These are phyloP conservation scores for Calocera viscosa DNA, from an alignment of 768 basidiomycete genomes.

Conservation along the genomic window DNA sequence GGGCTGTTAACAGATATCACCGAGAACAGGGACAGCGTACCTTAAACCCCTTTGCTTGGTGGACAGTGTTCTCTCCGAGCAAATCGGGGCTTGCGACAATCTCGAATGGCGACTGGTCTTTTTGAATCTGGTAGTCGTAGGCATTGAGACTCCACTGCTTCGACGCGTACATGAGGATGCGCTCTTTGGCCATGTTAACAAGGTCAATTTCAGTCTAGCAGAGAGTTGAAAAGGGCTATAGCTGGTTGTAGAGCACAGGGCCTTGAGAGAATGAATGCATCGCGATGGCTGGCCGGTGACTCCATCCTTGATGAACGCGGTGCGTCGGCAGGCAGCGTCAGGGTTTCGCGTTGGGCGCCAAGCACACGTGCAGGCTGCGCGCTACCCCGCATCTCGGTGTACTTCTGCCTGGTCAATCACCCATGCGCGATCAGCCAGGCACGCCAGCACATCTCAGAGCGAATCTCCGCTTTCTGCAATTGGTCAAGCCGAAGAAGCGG, in stretches of 20 bases:
- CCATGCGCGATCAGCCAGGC: too few species aligned
- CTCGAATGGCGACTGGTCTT: background rate
- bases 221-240: too few species aligned
- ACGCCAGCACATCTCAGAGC: too few species aligned
- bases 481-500: too few species aligned
- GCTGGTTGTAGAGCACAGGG: too few species aligned
- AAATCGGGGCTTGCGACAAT: background rate
- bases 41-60: background rate
- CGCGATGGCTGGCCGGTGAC: background rate
- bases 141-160: background rate
- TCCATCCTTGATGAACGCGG: background rate
- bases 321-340: background rate
- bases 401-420: background rate
- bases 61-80: background rate
- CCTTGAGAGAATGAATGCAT: background rate
- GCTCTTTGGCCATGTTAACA: background rate
- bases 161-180: background rate
- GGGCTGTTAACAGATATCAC: constrained; percentile 10
- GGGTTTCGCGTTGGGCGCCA: background rate
- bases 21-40: background rate
- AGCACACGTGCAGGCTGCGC: background rate
- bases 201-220: background rate
- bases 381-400: background rate
- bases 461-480: too few species aligned
- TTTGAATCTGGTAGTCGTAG: background rate